These are phyloP conservation scores for Spergularia marina DNA, from an alignment of 148 eudicot species.

Conservation along the genomic window DNA sequence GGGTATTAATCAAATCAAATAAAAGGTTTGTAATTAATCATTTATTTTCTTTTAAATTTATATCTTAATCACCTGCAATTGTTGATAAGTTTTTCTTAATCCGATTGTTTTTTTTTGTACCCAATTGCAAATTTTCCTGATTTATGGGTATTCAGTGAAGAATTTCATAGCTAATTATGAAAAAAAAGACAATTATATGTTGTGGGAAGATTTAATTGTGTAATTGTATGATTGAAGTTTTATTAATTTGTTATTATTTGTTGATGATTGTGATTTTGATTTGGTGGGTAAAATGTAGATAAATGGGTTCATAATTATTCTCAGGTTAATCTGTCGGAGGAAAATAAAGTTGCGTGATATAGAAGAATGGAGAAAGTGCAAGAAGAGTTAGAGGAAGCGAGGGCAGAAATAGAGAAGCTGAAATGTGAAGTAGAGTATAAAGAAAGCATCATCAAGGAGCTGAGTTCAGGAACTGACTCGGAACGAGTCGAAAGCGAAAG, in stretches of 20 bases:
- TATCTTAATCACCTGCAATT: neutral
- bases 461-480: slow-evolving; percentile 42
- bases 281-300: no score
- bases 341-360: neutral
- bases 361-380: slow-evolving; percentile 43
- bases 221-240: neutral
- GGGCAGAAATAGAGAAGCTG: slow-evolving; percentile 61
- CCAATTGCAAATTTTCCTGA: no score
- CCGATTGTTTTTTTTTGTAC: no score
- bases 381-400: slow-evolving; percentile 70
- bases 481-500: slow-evolving; percentile 28
- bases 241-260: neutral
- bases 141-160: no score
- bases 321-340: slow-evolving; percentile 15
- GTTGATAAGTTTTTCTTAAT: no score
- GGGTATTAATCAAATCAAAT: neutral
- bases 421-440: slow-evolving; percentile 31
- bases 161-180: no score
- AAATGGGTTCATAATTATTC: neutral
- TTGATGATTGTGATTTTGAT: neutral
- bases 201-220: neutral
- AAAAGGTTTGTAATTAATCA: slow-evolving; percentile 4
- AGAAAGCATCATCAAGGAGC: slow-evolving; percentile 41
- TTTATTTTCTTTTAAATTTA: neutral
- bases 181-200: no score